These are phyloP conservation scores for Pezicula carpinea DNA, from an alignment of 2,329 filamentous ascomycete genomes.

Conservation along the genomic window DNA sequence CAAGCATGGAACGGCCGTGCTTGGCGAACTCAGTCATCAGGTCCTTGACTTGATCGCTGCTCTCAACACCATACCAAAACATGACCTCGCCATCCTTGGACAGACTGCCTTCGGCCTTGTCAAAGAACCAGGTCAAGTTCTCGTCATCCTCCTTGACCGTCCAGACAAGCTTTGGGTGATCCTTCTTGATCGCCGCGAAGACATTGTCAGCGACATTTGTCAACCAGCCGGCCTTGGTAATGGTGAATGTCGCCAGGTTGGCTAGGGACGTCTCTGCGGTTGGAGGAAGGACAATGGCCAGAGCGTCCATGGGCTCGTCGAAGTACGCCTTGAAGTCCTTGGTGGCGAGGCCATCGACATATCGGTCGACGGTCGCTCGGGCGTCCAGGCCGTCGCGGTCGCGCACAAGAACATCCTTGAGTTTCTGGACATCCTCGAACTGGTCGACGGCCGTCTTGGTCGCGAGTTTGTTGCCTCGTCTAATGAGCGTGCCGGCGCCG, in stretches of 20 bases:
- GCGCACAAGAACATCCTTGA: slow-evolving; percentile 78
- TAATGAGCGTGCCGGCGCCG: slow-evolving; percentile 87
- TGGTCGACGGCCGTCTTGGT: slow-evolving; percentile 67
- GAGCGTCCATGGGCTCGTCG: slow-evolving; percentile 87
- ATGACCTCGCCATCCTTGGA: slow-evolving; percentile 82
- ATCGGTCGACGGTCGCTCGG: slow-evolving; percentile 78
- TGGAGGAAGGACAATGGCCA: slow-evolving; percentile 82
- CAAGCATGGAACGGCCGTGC: slow-evolving; percentile 81
- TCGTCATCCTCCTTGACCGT: slow-evolving; percentile 95
- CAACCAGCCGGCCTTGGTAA: slow-evolving; percentile 91
- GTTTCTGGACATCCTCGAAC: slow-evolving; percentile 68
- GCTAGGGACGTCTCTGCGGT: slow-evolving; percentile 62
- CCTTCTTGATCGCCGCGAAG: slow-evolving; percentile 89
- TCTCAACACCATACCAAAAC: slow-evolving; percentile 85
- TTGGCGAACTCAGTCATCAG: slow-evolving; percentile 82
- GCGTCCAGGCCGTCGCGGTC: slow-evolving; percentile 80
- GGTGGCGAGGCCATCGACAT: slow-evolving; percentile 71
- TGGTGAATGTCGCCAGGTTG: slow-evolving; percentile 84
- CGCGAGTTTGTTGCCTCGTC: slow-evolving; percentile 84
- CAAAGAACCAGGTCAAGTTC: slow-evolving; percentile 97
- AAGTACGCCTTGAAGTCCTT: slow-evolving; percentile 89
- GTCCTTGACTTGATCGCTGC: slow-evolving; percentile 73
- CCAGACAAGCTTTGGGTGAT: slow-evolving; percentile 87
- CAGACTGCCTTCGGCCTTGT: slow-evolving; percentile 91
- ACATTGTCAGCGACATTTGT: slow-evolving; percentile 95